Evolutionary conservation across 257 asterid genomes (phyloP).

Genomic region (Capsicum pubescens): DNA sequence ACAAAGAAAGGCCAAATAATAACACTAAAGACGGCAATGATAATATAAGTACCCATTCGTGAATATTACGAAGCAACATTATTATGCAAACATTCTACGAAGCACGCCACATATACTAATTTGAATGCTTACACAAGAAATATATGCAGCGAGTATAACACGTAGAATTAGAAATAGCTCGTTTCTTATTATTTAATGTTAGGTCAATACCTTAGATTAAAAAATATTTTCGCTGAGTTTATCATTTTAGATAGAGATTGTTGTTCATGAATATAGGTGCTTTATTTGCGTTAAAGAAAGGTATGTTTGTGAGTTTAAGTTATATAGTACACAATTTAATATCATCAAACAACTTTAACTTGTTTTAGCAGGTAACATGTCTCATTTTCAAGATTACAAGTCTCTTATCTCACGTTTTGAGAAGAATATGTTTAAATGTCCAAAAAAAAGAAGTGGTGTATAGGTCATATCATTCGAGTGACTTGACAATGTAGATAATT

Average conservation of each 20-base stretch:
- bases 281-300: background rate
- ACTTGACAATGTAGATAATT: no score
- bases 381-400: background rate
- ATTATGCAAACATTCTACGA: slow-evolving; percentile 8
- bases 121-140: background rate
- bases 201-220: background rate
- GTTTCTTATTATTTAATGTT: background rate
- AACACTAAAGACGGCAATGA: slow-evolving; percentile 23
- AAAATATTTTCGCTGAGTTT: background rate
- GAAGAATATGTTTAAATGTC: no score
- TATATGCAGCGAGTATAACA: slow-evolving; percentile 18
- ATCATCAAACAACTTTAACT: background rate
- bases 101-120: slow-evolving; percentile 10
- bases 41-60: slow-evolving; percentile 23
- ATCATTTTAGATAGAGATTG: slow-evolving; percentile 11
- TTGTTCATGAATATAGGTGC: background rate
- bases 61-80: slow-evolving; percentile 24
- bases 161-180: background rate
- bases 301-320: background rate
- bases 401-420: no score
- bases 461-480: background rate
- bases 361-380: background rate
- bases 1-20: background rate
- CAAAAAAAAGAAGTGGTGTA: no score
- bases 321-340: background rate